Base-by-base conservation (phyloP, 495 filamentous ascomycete species). In the Hypoxylon cercidicola region DNA sequence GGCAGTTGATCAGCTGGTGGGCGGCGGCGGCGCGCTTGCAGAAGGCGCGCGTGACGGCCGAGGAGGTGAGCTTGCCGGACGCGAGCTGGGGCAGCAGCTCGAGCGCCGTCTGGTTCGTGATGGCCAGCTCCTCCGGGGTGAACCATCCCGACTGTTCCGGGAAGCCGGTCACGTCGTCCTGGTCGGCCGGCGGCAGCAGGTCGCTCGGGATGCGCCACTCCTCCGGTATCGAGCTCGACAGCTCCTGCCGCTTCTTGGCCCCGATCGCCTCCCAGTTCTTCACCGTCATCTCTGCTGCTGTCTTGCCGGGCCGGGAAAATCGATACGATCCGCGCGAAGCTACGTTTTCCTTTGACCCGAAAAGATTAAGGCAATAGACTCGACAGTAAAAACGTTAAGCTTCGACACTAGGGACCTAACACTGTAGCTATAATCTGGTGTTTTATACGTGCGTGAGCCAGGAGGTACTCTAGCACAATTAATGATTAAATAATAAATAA, bases 161-260 rank as follows among this genome's bases (percentile, higher is more conserved):
- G 45, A 74, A 81, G n/a, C 43, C 52, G n/a, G 72, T 73, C 7
- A 81, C 75, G 50, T 78, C 72, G 23, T 73, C 68, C 64, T 80
- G 74, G 20, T 66, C 61, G 2, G 68, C 63, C n/a, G 74, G 69
- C 9, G 78, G 78, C 4, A 77, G 64, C 20, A 79, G 68, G 39
- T 73, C 45, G 23, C n/a, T 57, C n/a, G 77, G 79, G 19, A 81
- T 71, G 60, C 64, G 72, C 70, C 72, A 81, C 35, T 79, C 76
- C 16, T 69, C 46, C 1, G 79, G 78, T 19, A 81, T 78, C 0
- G 73, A 72, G 34, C 64, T 58, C n/a, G 51, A 28, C 10, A 81
- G 54, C 7, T 66, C 63, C 28, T 62, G 68, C 28, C 78, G 73
- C 66, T 80, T 78, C 61, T 70, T 71, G 11, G 74, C 72, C 18